A percentile compares a stretch with the other conserved stretches of the same genome.
phyloP scores from a whole-genome alignment of 2,329 filamentous ascomycete species.

The Neonectria magnoliae region DNA sequence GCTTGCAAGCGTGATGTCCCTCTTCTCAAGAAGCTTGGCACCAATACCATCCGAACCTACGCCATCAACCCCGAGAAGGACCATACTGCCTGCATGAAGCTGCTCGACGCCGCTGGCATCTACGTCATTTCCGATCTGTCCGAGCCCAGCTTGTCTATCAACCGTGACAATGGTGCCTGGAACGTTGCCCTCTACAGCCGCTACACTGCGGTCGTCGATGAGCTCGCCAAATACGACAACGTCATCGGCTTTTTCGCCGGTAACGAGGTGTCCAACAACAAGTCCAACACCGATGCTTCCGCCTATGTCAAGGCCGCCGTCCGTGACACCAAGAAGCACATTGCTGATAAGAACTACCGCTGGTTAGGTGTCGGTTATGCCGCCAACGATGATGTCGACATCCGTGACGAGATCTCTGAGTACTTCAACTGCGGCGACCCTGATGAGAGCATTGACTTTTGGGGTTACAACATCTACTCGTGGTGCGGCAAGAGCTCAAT shows the following conservation, averaged over 20 bases:
- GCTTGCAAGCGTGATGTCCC: conserved; percentile 88
- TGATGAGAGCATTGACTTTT: conserved; percentile 85
- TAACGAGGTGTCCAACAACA: conserved; percentile 93
- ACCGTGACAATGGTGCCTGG: conserved; percentile 83
- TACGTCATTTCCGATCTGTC: conserved; percentile 94
- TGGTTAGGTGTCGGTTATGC: conserved; percentile 92
- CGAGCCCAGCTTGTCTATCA: conserved; percentile 84
- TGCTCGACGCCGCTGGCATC: conserved; percentile 86
- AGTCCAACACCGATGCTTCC: conserved; percentile 88
- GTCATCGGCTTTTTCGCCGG: conserved; percentile 97
- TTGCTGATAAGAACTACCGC: conserved; percentile 81
- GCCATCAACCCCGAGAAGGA: conserved; percentile 83
- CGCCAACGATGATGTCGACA: conserved; percentile 88
- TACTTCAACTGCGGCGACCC: conserved; percentile 92
- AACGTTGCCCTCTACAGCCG: conserved; percentile 79
- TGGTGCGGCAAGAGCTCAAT: conserved; percentile 93
- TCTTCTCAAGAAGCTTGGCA: conserved; percentile 78
- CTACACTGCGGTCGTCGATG: conserved; percentile 87
- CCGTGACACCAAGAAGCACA: conserved; percentile 94
- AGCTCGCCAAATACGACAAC: conserved; percentile 85
- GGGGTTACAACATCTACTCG: conserved; percentile 99
- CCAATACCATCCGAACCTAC: conserved; percentile 96
- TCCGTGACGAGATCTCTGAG: conserved; percentile 82
- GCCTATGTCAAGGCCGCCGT: conserved; percentile 98
- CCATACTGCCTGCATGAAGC: conserved; percentile 85